Conservation (phyloP, 2,329 filamentous ascomycete species). For the Cercospora citrullina region DNA sequence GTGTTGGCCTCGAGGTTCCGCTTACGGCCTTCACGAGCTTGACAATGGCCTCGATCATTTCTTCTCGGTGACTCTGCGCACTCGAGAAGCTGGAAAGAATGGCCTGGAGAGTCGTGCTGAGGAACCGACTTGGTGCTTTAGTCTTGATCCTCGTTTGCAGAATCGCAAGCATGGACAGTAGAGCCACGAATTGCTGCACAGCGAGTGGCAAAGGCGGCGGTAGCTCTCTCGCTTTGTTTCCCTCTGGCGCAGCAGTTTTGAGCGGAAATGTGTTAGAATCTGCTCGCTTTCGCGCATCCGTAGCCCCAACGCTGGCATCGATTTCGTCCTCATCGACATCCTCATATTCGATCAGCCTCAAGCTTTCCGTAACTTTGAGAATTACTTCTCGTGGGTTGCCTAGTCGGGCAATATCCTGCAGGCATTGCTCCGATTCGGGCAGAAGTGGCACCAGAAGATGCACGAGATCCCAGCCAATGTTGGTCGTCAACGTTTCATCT, state of each 20-base stretch:
- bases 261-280: slow-evolving; percentile 34
- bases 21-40: slow-evolving; percentile 70
- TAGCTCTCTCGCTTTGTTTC: slow-evolving; percentile 34
- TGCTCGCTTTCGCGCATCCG: slow-evolving; percentile 24
- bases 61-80: slow-evolving; percentile 56
- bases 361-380: slow-evolving; percentile 72
- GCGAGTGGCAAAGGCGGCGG: slow-evolving; percentile 42
- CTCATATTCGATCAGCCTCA: slow-evolving; percentile 64
- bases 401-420: slow-evolving; percentile 71
- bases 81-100: slow-evolving; percentile 67
- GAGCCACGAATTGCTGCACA: slow-evolving; percentile 62
- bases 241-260: slow-evolving; percentile 30
- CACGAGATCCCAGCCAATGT: slow-evolving; percentile 83
- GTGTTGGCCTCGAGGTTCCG: slow-evolving; percentile 64
- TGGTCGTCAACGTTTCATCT: slow-evolving; percentile 66
- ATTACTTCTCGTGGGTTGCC: slow-evolving; percentile 82
- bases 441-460: slow-evolving; percentile 69
- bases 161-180: slow-evolving; percentile 71
- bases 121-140: slow-evolving; percentile 74
- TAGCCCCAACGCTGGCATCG: neutral
- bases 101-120: slow-evolving; percentile 73
- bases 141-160: slow-evolving; percentile 74
- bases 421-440: slow-evolving; percentile 65
- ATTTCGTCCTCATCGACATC: slow-evolving; percentile 49
- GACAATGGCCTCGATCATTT: slow-evolving; percentile 69